Base-by-base conservation (phyloP, 2,329 filamentous ascomycete species). In the Cladobotryum mycophilum region DNA sequence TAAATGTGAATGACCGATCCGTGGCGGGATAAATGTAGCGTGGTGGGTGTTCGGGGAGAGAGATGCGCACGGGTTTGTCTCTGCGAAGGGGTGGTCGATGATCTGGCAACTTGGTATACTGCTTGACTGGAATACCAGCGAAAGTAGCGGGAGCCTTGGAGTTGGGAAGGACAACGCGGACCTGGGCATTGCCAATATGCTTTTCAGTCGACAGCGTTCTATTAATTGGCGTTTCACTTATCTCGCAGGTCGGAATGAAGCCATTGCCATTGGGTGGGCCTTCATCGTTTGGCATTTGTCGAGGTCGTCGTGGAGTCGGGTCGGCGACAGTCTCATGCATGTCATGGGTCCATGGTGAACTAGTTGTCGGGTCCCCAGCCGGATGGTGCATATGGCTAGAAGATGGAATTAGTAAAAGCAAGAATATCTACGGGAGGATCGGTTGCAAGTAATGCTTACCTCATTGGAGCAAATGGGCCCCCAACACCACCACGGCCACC, bases 1-100 rank as follows among this genome's bases (percentile, higher is more conserved):
- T 99, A 70, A 99, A 99, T 61, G 96, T 95, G 68, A 99, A 99
- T 0, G 93, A 97, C 57, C 93, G 79, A 61, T 96, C 91, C 43
- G 81, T 77, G 2, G 90, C 87, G 5, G 93, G 93, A 69, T 93
- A 96, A 54, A 96, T 91, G 68, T 96, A 96, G 55, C 88, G 83
- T 35, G 89, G 88, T 12, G 82, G 75, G 56, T 87, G 80, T 25
- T 86, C 79, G 2, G 93, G 92, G 40, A 99, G 76, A 8, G 90
- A 96, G 58, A 99, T 89, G 46, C 93, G 86, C 38, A 97, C 93
- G 7, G 93, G 93, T 67, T 97, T 99, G 72, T 99, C 93, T 60
- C 93, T 85, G 55, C 93, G 87, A 45, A 99, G 79, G 47, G 93
- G 93, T 17, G 93, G 93, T 18, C 93, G 85, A 68, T 97, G 93